phyloP scores from a whole-genome alignment of 2,329 filamentous ascomycete genomes.

The Colletotrichum eleusines region DNA sequence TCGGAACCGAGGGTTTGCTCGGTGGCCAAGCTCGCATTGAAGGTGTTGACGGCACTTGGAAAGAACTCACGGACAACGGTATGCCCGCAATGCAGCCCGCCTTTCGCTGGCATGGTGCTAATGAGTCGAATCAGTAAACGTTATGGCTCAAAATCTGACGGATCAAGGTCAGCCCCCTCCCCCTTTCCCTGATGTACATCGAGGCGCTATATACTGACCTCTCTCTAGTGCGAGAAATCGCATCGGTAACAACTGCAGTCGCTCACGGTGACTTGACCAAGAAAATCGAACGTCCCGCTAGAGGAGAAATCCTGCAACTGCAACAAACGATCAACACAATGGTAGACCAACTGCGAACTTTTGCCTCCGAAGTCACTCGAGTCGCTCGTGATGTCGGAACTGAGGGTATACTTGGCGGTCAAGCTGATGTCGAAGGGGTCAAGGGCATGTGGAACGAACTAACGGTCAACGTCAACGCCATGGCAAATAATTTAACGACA shows the following conservation, averaged over 20 bases:
- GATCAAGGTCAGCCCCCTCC: slow-evolving; percentile 70
- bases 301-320: slow-evolving; percentile 84
- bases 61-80: slow-evolving; percentile 92
- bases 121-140: slow-evolving; percentile 69
- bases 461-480: slow-evolving; percentile 87
- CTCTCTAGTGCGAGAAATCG: slow-evolving; percentile 79
- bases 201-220: background rate
- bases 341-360: slow-evolving; percentile 87
- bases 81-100: slow-evolving; percentile 40
- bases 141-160: slow-evolving; percentile 86
- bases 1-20: slow-evolving; percentile 94
- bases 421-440: slow-evolving; percentile 85
- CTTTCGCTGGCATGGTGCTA: background rate
- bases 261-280: slow-evolving; percentile 86
- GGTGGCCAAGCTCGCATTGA: slow-evolving; percentile 94
- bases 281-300: slow-evolving; percentile 84
- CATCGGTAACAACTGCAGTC: slow-evolving; percentile 85
- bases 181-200: background rate
- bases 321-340: slow-evolving; percentile 92
- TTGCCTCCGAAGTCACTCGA: slow-evolving; percentile 85
- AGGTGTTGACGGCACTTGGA: slow-evolving; percentile 97
- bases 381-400: slow-evolving; percentile 88
- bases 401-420: slow-evolving; percentile 84
- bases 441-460: slow-evolving; percentile 92
- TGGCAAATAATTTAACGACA: slow-evolving; percentile 88